Percentiles rank a stretch among this genome's conserved stretches.
Conservation (phyloP, 176 grass and related monocot genomes). For the Alopecurus myosuroides region DNA sequence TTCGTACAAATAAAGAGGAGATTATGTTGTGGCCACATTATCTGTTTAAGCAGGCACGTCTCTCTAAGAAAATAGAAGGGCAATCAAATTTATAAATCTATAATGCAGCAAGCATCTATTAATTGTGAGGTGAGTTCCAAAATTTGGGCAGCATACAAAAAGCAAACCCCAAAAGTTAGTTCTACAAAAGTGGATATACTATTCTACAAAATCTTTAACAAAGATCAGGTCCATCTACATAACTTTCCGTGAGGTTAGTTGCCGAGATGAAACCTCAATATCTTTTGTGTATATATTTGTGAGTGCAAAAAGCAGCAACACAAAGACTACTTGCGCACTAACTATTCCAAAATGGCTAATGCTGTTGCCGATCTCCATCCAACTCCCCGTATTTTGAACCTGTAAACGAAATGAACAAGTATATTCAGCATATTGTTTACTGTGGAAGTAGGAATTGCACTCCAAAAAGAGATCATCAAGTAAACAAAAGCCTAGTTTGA, state of each 20-base stretch:
- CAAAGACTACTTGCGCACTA: slow-evolving; percentile 91
- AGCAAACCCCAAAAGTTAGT: neutral
- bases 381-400: slow-evolving; percentile 90
- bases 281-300: slow-evolving; percentile 92
- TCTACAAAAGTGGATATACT: neutral
- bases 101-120: neutral
- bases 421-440: neutral
- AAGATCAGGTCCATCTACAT: slow-evolving; percentile 30
- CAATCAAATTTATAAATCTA: neutral
- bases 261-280: slow-evolving; percentile 56
- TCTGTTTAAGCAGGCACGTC: neutral
- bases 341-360: slow-evolving; percentile 95
- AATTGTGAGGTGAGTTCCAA: slow-evolving; percentile 6
- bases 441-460: neutral
- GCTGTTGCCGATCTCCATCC: slow-evolving; percentile 99
- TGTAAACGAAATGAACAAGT: slow-evolving; percentile 22
- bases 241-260: slow-evolving; percentile 45
- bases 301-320: slow-evolving; percentile 89
- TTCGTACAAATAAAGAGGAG: neutral
- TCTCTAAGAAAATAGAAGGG: neutral
- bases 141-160: slow-evolving; percentile 19
- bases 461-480: neutral
- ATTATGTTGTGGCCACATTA: neutral
- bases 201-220: neutral
- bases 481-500: neutral